Base-by-base conservation (phyloP, 2,329 filamentous ascomycete species). In the Capronia epimyces region DNA sequence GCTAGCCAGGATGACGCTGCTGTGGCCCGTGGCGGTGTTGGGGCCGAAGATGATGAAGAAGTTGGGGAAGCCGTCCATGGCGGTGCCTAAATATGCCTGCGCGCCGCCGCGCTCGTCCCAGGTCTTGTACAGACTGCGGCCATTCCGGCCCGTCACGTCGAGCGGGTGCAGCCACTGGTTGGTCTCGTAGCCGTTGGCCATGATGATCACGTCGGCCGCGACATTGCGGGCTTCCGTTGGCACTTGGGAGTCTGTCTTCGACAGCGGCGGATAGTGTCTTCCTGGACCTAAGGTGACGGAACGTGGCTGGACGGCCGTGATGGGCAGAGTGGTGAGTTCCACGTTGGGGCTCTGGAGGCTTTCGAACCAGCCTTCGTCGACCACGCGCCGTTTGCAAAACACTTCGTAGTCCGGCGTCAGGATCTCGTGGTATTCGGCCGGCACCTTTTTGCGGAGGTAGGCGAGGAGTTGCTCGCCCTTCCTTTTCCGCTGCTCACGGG, bases 331-430 rank as follows among this genome's bases (percentile, higher is more conserved):
- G 0, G 76, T 79, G 36, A 82, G 64, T 36, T 77, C 71, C 16
- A 81, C 69, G 45, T 80, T 80, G 0, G 73, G 65, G 2, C 75
- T 65, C 31, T 80, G 69, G 31, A 86, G 65, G 34, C 71, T 69
- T 12, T 69, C 59, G 16, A 81, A 71, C 69, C 83, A 85, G 1
- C 70, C 70, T 2, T 74, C 70, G 52, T 84, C 80, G 46, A 77
- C 77, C 48, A 85, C 76, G 12, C 80, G 72, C n/a, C 82, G 69
- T 66, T 84, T 85, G 67, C 81, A 84, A 1, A 81, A 80, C 12
- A 83, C 65, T 39, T 75, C 72, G 50, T 82, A 85, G 43, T 84
- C 74, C 0, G 82, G 82, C 0, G 80, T 79, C 29, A 85, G 63
- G 5, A 82, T 71, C 24, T 81, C 75, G 55, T 80, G 77, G 52